Percentiles rank a stretch among this genome's conserved stretches.
Conservation (phyloP, 805 yeast genomes). For the Tetrapisispora iriomotensis region DNA sequence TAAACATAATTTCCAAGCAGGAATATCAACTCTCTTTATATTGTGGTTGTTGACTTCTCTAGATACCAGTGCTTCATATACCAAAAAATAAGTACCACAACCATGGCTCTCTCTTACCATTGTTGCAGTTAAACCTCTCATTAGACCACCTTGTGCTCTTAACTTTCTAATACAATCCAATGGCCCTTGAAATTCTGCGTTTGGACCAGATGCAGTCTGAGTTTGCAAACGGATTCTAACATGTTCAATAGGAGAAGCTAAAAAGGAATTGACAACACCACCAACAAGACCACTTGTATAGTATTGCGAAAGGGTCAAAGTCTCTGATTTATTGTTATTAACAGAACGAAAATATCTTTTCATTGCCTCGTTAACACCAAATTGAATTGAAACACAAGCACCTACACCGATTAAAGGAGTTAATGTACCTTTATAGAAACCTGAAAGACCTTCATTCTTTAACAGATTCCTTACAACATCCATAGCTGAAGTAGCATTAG, state of each 20-base stretch:
- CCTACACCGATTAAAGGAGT: conserved; percentile 96
- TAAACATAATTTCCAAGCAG: conserved; percentile 76
- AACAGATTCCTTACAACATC: conserved; percentile 69
- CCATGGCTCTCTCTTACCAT: conserved; percentile 79
- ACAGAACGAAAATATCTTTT: conserved; percentile 56
- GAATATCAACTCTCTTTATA: conserved; percentile 56
- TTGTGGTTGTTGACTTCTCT: conserved; percentile 31
- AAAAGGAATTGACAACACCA: conserved; percentile 78
- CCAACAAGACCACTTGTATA: conserved; percentile 84
- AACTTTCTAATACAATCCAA: conserved; percentile 40
- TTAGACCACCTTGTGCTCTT: conserved; percentile 46
- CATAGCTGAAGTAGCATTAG: conserved; percentile 57
- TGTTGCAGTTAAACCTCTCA: conserved; percentile 78
- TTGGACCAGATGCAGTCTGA: conserved; percentile 38
- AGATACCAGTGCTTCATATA: conserved; percentile 82
- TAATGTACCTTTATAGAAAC: conserved; percentile 87
- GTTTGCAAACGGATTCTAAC: conserved; percentile 90
- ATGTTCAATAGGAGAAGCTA: conserved; percentile 93
- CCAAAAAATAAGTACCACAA: conserved; percentile 76
- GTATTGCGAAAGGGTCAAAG: conserved; percentile 52
- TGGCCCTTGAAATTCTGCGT: conserved; percentile 49
- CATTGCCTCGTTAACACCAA: conserved; percentile 91
- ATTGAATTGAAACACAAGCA: conserved; percentile 93
- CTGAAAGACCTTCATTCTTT: conserved; percentile 71
- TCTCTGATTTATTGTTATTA: conserved; percentile 24